phyloP scores from a whole-genome alignment of 169 alveolate genomes.

The Plasmodium yoelii region DNA sequence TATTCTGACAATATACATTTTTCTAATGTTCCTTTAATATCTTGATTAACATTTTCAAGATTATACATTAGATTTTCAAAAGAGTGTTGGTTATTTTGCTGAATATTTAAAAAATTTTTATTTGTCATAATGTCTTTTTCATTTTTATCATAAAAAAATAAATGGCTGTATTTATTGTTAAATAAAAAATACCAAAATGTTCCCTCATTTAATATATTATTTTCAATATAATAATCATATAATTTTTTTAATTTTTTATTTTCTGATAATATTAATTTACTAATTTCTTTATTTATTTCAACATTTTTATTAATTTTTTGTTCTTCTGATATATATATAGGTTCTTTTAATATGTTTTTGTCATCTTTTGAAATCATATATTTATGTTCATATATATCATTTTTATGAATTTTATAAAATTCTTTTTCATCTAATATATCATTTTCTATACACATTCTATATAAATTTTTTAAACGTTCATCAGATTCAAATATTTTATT shows the following conservation, averaged over 20 bases:
- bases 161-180: slow-evolving; percentile 70
- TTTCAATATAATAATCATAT: slow-evolving; percentile 59
- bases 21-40: slow-evolving; percentile 67
- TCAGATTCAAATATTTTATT: slow-evolving; percentile 32
- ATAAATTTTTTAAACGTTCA: slow-evolving; percentile 24
- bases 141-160: slow-evolving; percentile 66
- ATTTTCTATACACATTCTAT: slow-evolving; percentile 56
- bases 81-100: slow-evolving; percentile 10
- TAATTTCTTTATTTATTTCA: slow-evolving; percentile 59
- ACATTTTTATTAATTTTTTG: slow-evolving; percentile 42
- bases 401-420: slow-evolving; percentile 55
- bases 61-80: slow-evolving; percentile 33
- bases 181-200: slow-evolving; percentile 67
- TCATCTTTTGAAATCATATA: slow-evolving; percentile 17
- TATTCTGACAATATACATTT: slow-evolving; percentile 68
- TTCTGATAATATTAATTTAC: slow-evolving; percentile 45
- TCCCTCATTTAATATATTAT: slow-evolving; percentile 49
- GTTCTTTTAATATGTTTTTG: slow-evolving; percentile 40
- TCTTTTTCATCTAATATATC: slow-evolving; percentile 50
- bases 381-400: slow-evolving; percentile 35
- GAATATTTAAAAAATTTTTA: slow-evolving; percentile 39
- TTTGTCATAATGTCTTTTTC: slow-evolving; percentile 57
- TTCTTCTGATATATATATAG: slow-evolving; percentile 61
- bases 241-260: slow-evolving; percentile 60
- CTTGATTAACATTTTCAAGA: slow-evolving; percentile 68